A percentile compares a stretch with the other conserved stretches of the same genome.
phyloP scores from a whole-genome alignment of 345 rosid genomes.

The Hibiscus tridactylites region DNA sequence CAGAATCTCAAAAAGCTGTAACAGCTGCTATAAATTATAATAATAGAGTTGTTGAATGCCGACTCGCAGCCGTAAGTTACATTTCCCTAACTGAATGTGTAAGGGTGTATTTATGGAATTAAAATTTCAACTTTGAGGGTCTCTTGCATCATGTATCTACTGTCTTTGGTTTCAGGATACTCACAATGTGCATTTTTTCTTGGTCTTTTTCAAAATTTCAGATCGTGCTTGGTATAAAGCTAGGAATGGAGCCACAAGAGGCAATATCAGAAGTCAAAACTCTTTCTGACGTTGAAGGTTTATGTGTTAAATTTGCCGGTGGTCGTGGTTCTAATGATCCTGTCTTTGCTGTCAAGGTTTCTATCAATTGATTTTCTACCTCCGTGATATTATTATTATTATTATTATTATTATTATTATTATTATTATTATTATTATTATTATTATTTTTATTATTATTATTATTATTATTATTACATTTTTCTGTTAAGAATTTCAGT shows the following conservation, averaged over 20 bases:
- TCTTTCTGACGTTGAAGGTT: constrained; percentile 90
- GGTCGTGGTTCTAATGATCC: constrained; percentile 64
- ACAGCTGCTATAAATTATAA: constrained; percentile 95
- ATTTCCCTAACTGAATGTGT: background rate
- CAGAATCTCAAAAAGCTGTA: constrained; percentile 92
- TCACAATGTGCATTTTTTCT: background rate
- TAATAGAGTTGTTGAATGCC: constrained; percentile 94
- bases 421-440: too few species aligned
- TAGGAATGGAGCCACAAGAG: constrained; percentile 72
- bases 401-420: too few species aligned
- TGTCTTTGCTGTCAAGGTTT: constrained; percentile 80
- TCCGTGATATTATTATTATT: background rate
- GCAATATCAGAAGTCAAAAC: constrained; percentile 69
- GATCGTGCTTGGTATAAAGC: constrained; percentile 82
- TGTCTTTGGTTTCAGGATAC: background rate
- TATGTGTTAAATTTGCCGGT: constrained; percentile 67
- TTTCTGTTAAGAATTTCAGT: background rate
- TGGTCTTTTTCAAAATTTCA: constrained; percentile 25
- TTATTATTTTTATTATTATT: background rate
- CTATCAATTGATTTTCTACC: constrained; percentile 10
- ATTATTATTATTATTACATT: background rate
- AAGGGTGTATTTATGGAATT: background rate
- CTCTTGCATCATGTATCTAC: background rate
- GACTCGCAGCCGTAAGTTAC: constrained; percentile 75
- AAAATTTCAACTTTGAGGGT: background rate